Base-by-base conservation (phyloP, 768 basidiomycete species). In the Chalciporus chontae region DNA sequence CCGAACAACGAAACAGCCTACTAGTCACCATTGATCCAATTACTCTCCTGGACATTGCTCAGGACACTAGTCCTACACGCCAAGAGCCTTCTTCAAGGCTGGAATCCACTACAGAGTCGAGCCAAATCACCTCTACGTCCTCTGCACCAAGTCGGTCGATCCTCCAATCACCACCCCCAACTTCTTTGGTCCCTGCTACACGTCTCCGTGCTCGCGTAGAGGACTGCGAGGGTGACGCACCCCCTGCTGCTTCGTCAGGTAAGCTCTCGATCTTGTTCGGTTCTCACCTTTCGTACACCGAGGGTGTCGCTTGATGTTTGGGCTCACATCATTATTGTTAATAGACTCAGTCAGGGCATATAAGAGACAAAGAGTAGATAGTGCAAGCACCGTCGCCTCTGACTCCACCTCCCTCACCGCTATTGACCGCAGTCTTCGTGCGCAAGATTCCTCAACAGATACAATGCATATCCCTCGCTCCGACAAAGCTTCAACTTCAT, bases 281-380 rank as follows among this genome's bases (percentile, higher is more conserved):
- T 14, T 2, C 36, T 37, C 26, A 18, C 21, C 36, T 31, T 13
- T 21, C 23, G 8, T 27, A 26, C 34, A 47, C 55, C 52, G 55
- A 55, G 26, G 36, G 39, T 45, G 3, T 37, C 43, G 14, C 41
- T 39, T n/a, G 31, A 49, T 4, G 29, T 32, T 39, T 47, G 26
- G 34, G 8, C 24, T 18, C n/a, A 24, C 31, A 4, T 27, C 10
- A 32, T 47, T 39, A 39, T 46, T 31, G 21, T 51, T 49, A 64
- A 55, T 72, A 69, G 81, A 81, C 69, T 69, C 69, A 54, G 54
- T 75, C 47, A 74, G 83, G 67, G 80, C 81, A 58, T 77, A 77
- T 70, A 87, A 87, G 76, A 77, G 85, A 75, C 84, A 84, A 74
- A 78, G 85, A 69, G 73, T 78, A 62, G 74, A 77, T 61, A 74